Conservation (phyloP, 2,329 filamentous ascomycete genomes). For the Colletotrichum truncatum region DNA sequence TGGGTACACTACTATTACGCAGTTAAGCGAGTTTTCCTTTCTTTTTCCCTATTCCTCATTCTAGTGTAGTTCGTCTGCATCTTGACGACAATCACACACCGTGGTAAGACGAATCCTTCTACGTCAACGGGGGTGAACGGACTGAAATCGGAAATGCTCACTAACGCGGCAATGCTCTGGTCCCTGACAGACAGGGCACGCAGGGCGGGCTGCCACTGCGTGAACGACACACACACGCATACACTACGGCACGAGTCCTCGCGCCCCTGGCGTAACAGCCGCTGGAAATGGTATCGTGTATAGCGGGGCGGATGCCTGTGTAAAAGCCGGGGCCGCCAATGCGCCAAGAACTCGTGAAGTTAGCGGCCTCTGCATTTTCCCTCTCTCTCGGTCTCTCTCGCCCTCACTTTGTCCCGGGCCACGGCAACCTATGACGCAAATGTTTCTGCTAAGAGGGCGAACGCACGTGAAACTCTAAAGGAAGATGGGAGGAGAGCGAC, state of each 20-base stretch:
- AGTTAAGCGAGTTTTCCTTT: background rate
- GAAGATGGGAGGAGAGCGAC: background rate
- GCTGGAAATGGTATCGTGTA: background rate
- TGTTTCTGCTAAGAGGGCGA: conserved; percentile 19
- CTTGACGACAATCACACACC: background rate
- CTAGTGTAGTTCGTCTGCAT: background rate
- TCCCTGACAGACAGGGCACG: background rate
- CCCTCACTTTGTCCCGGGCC: too few relatives aligned
- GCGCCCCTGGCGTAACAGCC: background rate
- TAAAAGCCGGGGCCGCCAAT: background rate
- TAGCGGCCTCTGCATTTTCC: background rate
- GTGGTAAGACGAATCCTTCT: background rate
- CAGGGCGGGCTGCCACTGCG: background rate
- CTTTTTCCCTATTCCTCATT: background rate
- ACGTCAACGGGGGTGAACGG: background rate
- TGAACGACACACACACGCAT: too few relatives aligned
- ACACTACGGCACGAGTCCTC: background rate
- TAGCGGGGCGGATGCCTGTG: background rate
- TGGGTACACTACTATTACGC: background rate
- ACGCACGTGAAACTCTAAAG: conserved; percentile 16
- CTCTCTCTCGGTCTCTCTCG: background rate
- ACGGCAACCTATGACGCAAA: conserved; percentile 26
- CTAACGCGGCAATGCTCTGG: background rate
- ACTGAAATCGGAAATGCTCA: background rate
- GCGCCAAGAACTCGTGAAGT: background rate